Percentiles rank a stretch among this genome's conserved stretches.
phyloP scores from a whole-genome alignment of 495 filamentous ascomycete genomes.

The Hypoxylon lienhwacheense region DNA sequence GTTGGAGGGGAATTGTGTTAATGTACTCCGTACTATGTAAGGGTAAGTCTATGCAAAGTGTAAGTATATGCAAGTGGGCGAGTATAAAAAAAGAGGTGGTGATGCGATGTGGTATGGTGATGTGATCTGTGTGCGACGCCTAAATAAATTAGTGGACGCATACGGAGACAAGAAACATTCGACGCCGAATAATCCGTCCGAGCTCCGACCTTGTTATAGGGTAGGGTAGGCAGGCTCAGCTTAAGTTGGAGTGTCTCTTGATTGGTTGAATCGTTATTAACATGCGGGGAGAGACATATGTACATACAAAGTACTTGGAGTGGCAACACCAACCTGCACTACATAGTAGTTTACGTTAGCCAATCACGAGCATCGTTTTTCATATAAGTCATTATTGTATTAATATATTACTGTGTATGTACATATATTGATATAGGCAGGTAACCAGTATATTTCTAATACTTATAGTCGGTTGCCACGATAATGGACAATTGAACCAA shows the following conservation, averaged over 20 bases:
- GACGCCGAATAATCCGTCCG: constrained; percentile 27
- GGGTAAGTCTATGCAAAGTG: no score
- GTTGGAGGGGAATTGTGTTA: no score
- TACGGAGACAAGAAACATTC: constrained; percentile 23
- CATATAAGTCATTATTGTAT: no score
- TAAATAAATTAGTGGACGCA: constrained; percentile 1
- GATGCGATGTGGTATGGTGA: constrained; percentile 27
- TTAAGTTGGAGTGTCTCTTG: neutral
- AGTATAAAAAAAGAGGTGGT: constrained; percentile 20
- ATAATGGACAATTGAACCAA: no score
- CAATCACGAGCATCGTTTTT: no score
- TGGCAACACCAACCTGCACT: constrained; percentile 17
- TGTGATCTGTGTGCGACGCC: constrained; percentile 14
- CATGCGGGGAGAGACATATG: constrained; percentile 29
- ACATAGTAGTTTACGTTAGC: neutral
- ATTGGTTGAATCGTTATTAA: constrained; percentile 15
- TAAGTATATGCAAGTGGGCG: no score
- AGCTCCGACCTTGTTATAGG: no score
- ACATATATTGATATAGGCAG: neutral
- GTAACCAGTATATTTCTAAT: no score
- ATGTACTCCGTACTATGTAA: no score
- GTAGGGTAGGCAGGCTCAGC: no score
- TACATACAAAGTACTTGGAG: no score
- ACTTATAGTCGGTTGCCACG: no score
- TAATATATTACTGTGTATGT: neutral